phyloP scores from a whole-genome alignment of 2,329 filamentous ascomycete species.

The Hirsutella thompsonii region DNA sequence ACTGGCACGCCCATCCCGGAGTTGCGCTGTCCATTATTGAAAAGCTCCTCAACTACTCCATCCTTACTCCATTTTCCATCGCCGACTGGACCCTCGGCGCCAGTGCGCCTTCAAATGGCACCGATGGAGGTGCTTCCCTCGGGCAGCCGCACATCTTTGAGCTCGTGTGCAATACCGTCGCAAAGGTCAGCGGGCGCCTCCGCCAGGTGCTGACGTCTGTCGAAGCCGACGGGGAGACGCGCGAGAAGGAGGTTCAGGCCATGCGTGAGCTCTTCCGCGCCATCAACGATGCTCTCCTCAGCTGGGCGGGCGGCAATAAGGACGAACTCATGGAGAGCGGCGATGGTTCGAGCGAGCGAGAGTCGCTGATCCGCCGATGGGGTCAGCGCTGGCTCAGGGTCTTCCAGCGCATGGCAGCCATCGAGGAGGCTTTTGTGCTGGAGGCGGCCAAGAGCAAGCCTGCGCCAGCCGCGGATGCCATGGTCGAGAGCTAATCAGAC shows the following conservation, averaged over 20 bases:
- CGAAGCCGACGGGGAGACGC: slow-evolving; percentile 49
- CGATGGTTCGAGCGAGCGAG: slow-evolving; percentile 43
- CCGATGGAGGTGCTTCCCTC: slow-evolving; percentile 50
- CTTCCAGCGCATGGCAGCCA: slow-evolving; percentile 67
- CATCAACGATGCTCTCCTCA: slow-evolving; percentile 65
- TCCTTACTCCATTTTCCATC: slow-evolving; percentile 74
- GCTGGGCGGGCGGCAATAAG: slow-evolving; percentile 60
- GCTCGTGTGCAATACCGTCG: slow-evolving; percentile 76
- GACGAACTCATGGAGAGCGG: slow-evolving; percentile 63
- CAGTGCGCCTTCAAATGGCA: slow-evolving; percentile 32
- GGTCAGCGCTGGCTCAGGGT: slow-evolving; percentile 76
- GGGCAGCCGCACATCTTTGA: slow-evolving; percentile 73
- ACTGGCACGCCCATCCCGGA: slow-evolving; percentile 88
- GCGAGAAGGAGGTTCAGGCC: slow-evolving; percentile 54
- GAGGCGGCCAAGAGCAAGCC: slow-evolving; percentile 12
- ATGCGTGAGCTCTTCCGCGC: slow-evolving; percentile 71
- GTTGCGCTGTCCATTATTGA: slow-evolving; percentile 87
- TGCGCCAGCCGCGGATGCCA: neutral
- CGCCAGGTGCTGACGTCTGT: slow-evolving; percentile 61
- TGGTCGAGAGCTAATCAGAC: neutral
- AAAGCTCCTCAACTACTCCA: slow-evolving; percentile 94
- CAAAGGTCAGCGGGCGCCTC: slow-evolving; percentile 79
- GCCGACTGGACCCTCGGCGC: slow-evolving; percentile 76
- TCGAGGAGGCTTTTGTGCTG: slow-evolving; percentile 61
- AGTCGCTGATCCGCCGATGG: slow-evolving; percentile 64